A percentile compares a stretch with the other conserved stretches of the same genome.
phyloP scores from a whole-genome alignment of 2,329 filamentous ascomycete species.

The Tolypocladium album region DNA sequence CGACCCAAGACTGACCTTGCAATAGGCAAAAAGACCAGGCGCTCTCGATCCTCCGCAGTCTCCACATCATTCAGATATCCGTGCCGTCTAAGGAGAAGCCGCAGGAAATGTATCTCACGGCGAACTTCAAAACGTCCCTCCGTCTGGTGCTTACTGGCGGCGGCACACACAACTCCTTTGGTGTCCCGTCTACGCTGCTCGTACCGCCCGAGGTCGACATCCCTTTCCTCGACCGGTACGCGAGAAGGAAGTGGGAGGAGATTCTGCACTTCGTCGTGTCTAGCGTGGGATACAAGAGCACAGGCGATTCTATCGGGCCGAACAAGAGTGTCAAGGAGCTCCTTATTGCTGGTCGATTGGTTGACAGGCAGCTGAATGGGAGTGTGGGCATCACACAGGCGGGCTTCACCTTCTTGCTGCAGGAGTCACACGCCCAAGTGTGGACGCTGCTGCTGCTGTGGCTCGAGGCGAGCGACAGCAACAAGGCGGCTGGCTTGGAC shows the following conservation, averaged over 20 bases:
- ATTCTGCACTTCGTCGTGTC: conserved; percentile 94
- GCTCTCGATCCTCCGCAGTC: conserved; percentile 65
- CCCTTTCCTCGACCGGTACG: conserved; percentile 71
- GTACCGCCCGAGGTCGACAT: conserved; percentile 55
- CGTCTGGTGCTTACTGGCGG: conserved; percentile 81
- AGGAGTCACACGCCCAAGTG: conserved; percentile 92
- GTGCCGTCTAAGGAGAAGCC: conserved; percentile 49
- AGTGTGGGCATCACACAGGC: conserved; percentile 79
- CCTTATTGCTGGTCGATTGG: conserved; percentile 68
- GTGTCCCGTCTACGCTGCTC: conserved; percentile 63
- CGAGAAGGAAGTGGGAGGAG: conserved; percentile 84
- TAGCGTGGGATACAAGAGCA: conserved; percentile 47
- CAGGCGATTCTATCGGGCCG: conserved; percentile 39
- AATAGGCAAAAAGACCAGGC: conserved; percentile 71
- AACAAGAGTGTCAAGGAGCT: conserved; percentile 77
- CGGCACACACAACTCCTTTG: conserved; percentile 79
- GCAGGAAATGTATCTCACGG: conserved; percentile 64
- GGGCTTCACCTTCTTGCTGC: conserved; percentile 88
- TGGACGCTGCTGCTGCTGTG: conserved; percentile 94
- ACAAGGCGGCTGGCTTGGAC: conserved; percentile 56
- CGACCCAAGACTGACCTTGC: neutral
- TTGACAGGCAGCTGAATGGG: conserved; percentile 52
- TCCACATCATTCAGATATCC: conserved; percentile 74
- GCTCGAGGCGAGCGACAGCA: conserved; percentile 66
- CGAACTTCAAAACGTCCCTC: conserved; percentile 74